phyloP scores from a whole-genome alignment of 2,329 filamentous ascomycete species.

The Verticillium alfalfae region DNA sequence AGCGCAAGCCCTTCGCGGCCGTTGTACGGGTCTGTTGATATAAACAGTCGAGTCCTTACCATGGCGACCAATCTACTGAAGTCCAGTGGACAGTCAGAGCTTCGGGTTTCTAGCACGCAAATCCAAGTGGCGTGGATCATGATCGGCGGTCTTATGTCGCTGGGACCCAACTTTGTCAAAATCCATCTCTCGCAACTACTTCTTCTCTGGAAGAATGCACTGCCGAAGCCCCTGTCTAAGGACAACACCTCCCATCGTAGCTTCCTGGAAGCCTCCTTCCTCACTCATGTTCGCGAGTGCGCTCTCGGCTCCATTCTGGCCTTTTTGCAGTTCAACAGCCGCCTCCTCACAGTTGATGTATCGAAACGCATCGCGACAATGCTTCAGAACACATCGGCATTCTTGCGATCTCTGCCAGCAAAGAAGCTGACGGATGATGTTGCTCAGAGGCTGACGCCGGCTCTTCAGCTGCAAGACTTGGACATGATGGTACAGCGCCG shows the following conservation, averaged over 20 bases:
- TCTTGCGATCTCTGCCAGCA: constrained; percentile 75
- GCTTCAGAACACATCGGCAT: constrained; percentile 90
- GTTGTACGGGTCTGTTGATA: constrained; percentile 89
- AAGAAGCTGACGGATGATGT: constrained; percentile 87
- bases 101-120: constrained; percentile 87
- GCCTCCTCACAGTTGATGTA: constrained; percentile 86
- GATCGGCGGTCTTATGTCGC: constrained; percentile 91
- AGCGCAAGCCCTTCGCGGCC: constrained; percentile 86
- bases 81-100: constrained; percentile 82
- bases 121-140: constrained; percentile 98
- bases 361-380: constrained; percentile 88
- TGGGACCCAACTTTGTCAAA: constrained; percentile 97
- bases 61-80: constrained; percentile 92
- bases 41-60: constrained; percentile 84
- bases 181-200: constrained; percentile 94
- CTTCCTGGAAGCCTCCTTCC: constrained; percentile 82
- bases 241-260: constrained; percentile 83
- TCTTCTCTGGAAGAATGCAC: constrained; percentile 92
- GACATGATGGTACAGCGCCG: constrained; percentile 89
- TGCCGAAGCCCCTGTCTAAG: constrained; percentile 89
- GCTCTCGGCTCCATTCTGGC: constrained; percentile 85
- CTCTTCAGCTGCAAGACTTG: constrained; percentile 82
- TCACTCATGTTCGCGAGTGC: constrained; percentile 92
- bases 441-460: constrained; percentile 74
- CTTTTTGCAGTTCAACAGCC: constrained; percentile 89